These are phyloP conservation scores for Penicillium paradoxum DNA, from an alignment of 495 filamentous ascomycete species.

Conservation along the genomic window DNA sequence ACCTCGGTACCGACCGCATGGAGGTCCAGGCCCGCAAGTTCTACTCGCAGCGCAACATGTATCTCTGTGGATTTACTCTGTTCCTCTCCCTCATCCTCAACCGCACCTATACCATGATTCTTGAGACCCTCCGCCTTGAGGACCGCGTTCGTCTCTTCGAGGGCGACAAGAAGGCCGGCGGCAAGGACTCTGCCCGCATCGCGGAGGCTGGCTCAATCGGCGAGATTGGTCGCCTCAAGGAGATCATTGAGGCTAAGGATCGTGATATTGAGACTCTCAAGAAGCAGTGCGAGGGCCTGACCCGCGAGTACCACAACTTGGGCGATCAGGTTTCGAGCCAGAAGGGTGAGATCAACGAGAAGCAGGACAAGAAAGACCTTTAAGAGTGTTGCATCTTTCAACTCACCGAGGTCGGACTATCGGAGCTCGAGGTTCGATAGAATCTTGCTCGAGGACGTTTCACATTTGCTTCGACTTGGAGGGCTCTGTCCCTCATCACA, in stretches of 20 bases:
- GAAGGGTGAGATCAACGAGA: slow-evolving; percentile 49
- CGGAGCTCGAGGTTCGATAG: not conserved
- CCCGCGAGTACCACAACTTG: slow-evolving; percentile 74
- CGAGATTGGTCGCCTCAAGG: slow-evolving; percentile 68
- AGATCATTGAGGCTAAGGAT: slow-evolving; percentile 67
- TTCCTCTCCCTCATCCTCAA: slow-evolving; percentile 99
- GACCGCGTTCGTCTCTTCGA: slow-evolving; percentile 85
- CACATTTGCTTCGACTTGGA: not conserved
- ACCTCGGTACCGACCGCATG: slow-evolving; percentile 84
- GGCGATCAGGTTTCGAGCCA: slow-evolving; percentile 65
- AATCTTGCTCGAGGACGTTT: not conserved
- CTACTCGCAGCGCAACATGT: slow-evolving; percentile 99
- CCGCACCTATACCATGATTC: slow-evolving; percentile 96
- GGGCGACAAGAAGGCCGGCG: slow-evolving; percentile 65
- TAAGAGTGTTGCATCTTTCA: slow-evolving; percentile 32
- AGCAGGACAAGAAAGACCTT: slow-evolving; percentile 73
- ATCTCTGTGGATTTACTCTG: slow-evolving; percentile 98
- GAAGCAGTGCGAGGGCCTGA: slow-evolving; percentile 75
- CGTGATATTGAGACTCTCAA: slow-evolving; percentile 74
- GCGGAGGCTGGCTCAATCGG: slow-evolving; percentile 63
- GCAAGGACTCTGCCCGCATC: slow-evolving; percentile 63
- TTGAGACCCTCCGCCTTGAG: slow-evolving; percentile 89
- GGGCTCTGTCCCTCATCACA: not conserved
- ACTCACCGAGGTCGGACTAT: not conserved
- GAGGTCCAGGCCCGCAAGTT: slow-evolving; percentile 99